Conservation (phyloP, 2,329 filamentous ascomycete species). For the Colletotrichum sp. region DNA sequence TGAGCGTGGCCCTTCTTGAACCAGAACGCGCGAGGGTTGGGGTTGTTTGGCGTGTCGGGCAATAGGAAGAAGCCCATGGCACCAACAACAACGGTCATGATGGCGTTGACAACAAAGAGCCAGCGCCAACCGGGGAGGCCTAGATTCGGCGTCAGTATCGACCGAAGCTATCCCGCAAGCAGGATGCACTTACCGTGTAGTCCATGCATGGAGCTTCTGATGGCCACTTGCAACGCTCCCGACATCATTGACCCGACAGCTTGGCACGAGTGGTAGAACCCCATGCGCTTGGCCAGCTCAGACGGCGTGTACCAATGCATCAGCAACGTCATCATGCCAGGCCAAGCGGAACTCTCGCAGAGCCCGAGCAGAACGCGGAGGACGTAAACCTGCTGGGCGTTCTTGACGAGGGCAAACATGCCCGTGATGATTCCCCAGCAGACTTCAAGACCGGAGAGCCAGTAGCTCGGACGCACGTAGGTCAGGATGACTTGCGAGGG, state of each 20-base stretch:
- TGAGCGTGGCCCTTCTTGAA: constrained; percentile 13
- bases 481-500: constrained; percentile 32
- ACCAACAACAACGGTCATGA: constrained; percentile 26
- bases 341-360: constrained; percentile 39
- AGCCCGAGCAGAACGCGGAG: constrained; percentile 49
- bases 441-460: constrained; percentile 31
- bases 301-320: constrained; percentile 46
- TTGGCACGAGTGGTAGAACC: constrained; percentile 54
- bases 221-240: constrained; percentile 60
- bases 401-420: constrained; percentile 17
- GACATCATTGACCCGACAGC: constrained; percentile 60
- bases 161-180: not conserved
- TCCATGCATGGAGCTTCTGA: constrained; percentile 26
- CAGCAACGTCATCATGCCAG: constrained; percentile 36
- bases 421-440: constrained; percentile 25
- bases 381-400: constrained; percentile 41
- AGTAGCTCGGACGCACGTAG: constrained; percentile 30
- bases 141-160: constrained; percentile 40
- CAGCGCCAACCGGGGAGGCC: constrained; percentile 44
- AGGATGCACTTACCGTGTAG: not conserved
- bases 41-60: constrained; percentile 27
- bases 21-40: constrained; percentile 21
- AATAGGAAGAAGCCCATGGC: constrained; percentile 20
- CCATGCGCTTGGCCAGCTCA: constrained; percentile 54
- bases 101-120: constrained; percentile 45